phyloP scores from a whole-genome alignment of 345 rosid species.

The Rhodamnia argentea region DNA sequence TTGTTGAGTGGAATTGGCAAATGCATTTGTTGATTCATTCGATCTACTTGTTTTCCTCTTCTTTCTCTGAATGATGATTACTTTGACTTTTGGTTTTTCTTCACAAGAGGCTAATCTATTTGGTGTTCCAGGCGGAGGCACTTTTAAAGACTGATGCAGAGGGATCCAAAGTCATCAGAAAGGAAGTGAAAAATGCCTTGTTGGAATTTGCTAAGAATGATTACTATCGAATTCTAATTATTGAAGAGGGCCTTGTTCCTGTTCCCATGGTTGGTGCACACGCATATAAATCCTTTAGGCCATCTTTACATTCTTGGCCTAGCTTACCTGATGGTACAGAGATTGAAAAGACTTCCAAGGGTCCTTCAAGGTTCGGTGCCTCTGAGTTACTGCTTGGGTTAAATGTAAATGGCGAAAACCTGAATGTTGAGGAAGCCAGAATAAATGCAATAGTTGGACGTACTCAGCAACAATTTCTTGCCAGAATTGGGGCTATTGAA shows the following conservation, averaged over 20 bases:
- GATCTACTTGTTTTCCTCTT: background rate
- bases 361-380: constrained; percentile 70
- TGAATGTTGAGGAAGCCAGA: constrained; percentile 53
- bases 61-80: background rate
- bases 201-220: constrained; percentile 75
- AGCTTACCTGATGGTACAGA: constrained; percentile 66
- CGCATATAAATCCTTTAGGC: constrained; percentile 60
- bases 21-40: background rate
- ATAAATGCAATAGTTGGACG: constrained; percentile 67
- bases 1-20: background rate
- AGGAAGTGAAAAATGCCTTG: constrained; percentile 68
- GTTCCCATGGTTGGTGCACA: constrained; percentile 76
- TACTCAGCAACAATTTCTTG: constrained; percentile 74
- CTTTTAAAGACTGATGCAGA: constrained; percentile 34
- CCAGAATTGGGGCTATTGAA: constrained; percentile 74
- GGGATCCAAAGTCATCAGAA: constrained; percentile 42
- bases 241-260: constrained; percentile 77
- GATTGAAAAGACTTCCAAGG: constrained; percentile 39
- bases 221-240: constrained; percentile 60
- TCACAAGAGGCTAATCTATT: background rate
- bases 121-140: background rate
- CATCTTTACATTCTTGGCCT: constrained; percentile 70
- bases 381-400: constrained; percentile 69
- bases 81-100: background rate
- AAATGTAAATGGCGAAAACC: constrained; percentile 26